Evolutionary conservation across 139 green algal species (phyloP), one percentile per base, ranked within the genome.

Genomic region (Chlamydomonas sp.): DNA sequence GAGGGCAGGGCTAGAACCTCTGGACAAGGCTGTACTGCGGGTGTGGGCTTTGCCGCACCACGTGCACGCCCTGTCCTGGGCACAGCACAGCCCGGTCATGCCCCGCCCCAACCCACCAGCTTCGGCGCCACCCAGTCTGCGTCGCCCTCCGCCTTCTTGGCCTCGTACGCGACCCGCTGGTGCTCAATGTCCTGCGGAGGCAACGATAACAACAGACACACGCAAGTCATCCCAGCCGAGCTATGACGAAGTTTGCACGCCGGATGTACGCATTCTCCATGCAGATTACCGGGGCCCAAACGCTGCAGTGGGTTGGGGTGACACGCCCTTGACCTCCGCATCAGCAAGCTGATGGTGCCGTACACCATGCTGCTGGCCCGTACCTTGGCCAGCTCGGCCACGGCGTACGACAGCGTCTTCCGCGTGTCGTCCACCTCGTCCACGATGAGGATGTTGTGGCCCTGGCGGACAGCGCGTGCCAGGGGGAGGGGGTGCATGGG

Each of bases 341-440:
- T 49, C 0, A 49, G 31, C 31, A 62, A 78, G n/a, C 0, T 5
- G 73, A 4, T 1, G 5, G 14, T 60, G 8, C 20, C 60, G 60
- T 20, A 8, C 18, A 3, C n/a, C 8, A 5, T 4, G 4, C n/a
- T 20, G 18, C 3, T 12, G 57, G 6, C 60, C 8, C 71, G 18
- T 80, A 80, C 83, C 75, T 83, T 88, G 17, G 8, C 49, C 18
- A 88, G 75, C 74, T 88, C 84, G 1, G 84, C 68, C 58, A 88
- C 84, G 8, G 84, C 84, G 84, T 83, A 88, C 75, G 74, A 83
- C 84, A 88, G 74, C 0, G 84, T 88, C 66, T 88, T 88, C 20
- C 84, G 84, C 31, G 84, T 88, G 84, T 88, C 84, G 64, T 88
- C 84, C 75, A 88, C 84, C 75, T 88, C 84, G 64, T 88, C 84